A percentile compares a stretch with the other conserved stretches of the same genome.
phyloP scores from a whole-genome alignment of 306 rosid species.

The Cicer arietinum region DNA sequence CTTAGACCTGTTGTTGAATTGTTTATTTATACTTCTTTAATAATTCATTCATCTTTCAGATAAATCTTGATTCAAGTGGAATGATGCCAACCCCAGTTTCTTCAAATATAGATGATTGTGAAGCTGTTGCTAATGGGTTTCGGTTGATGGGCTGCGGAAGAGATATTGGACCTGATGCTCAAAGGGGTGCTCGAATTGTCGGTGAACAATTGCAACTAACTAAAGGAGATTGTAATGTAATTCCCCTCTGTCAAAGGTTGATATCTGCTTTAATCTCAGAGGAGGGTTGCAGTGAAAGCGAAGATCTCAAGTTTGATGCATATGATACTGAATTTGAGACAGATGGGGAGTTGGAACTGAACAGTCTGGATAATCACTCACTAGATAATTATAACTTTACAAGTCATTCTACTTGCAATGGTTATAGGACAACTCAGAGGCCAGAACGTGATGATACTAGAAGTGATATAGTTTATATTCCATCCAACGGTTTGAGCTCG shows the following conservation, averaged over 20 bases:
- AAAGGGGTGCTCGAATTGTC: conserved; percentile 52
- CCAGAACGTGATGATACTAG: conserved; percentile 59
- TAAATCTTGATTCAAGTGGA: conserved; percentile 57
- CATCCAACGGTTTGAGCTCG: conserved; percentile 51
- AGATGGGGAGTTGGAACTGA: conserved; percentile 67
- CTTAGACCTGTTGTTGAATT: conserved; percentile 12
- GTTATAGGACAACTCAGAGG: conserved; percentile 57
- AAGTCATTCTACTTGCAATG: conserved; percentile 63
- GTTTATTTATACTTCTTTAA: conserved; percentile 30
- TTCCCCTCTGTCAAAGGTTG: conserved; percentile 85
- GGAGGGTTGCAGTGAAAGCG: conserved; percentile 65
- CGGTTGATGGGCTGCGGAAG: conserved; percentile 50
- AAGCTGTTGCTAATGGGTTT: conserved; percentile 54
- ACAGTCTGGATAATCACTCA: conserved; percentile 56
- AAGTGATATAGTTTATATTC: conserved; percentile 49
- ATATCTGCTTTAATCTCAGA: conserved; percentile 82
- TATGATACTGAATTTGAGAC: conserved; percentile 63
- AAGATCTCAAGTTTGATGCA: conserved; percentile 56
- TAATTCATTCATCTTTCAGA: conserved; percentile 55
- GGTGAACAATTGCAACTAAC: conserved; percentile 55
- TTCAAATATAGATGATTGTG: conserved; percentile 57
- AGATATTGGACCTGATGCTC: conserved; percentile 46
- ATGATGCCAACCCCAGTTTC: conserved; percentile 53
- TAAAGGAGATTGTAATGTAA: conserved; percentile 57
- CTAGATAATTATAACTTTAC: conserved; percentile 57